Percentiles rank a stretch among this genome's conserved stretches.
Conservation (phyloP, 2,329 filamentous ascomycete species). For the Penicillium sp. region DNA sequence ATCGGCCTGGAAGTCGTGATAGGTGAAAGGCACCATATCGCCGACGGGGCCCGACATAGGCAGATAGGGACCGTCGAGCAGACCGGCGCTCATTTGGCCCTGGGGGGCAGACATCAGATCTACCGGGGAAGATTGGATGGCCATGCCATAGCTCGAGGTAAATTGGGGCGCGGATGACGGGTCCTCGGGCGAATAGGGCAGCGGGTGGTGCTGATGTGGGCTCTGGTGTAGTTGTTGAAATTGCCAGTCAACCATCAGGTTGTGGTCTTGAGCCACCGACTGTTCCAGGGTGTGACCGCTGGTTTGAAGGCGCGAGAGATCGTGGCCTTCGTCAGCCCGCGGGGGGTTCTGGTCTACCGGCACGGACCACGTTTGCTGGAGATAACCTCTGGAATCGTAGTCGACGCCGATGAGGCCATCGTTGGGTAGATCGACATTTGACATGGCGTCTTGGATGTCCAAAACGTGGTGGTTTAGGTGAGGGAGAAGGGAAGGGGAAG, state of each 20-base stretch:
- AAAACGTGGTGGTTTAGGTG: constrained; percentile 25
- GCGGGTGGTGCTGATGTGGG: constrained; percentile 35
- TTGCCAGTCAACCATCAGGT: constrained; percentile 48
- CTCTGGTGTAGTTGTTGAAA: constrained; percentile 41
- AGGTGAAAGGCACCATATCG: constrained; percentile 65
- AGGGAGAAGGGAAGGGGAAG: constrained; percentile 28
- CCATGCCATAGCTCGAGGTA: constrained; percentile 56
- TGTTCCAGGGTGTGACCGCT: constrained; percentile 45
- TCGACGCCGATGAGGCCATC: constrained; percentile 49
- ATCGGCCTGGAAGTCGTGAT: constrained; percentile 75
- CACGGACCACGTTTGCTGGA: constrained; percentile 45
- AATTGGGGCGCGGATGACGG: constrained; percentile 54
- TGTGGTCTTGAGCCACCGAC: constrained; percentile 44
- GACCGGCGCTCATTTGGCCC: constrained; percentile 58
- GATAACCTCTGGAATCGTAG: constrained; percentile 48
- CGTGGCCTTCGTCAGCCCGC: constrained; percentile 38
- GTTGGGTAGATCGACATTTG: constrained; percentile 44
- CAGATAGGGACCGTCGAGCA: constrained; percentile 64
- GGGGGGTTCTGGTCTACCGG: constrained; percentile 41
- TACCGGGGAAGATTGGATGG: constrained; percentile 51
- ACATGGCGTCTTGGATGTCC: constrained; percentile 38
- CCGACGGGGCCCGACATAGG: constrained; percentile 55
- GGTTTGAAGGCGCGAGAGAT: constrained; percentile 45
- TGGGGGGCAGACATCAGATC: constrained; percentile 55
- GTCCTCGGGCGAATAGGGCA: constrained; percentile 51